These are phyloP conservation scores for Dactylellina haptotyla DNA, from an alignment of 2,329 filamentous ascomycete genomes.

Conservation along the genomic window DNA sequence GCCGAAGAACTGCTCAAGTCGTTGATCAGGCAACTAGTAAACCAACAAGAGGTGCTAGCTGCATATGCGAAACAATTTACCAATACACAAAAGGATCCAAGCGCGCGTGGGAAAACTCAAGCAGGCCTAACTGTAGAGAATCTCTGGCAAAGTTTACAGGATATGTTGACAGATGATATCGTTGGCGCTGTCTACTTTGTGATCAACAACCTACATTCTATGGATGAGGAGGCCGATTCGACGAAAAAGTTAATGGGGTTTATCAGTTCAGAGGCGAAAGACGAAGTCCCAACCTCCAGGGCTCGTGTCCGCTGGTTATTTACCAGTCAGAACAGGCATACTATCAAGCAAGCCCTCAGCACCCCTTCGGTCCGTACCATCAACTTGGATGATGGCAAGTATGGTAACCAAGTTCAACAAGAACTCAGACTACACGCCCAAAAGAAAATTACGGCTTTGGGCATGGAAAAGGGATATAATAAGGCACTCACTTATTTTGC, in stretches of 20 bases:
- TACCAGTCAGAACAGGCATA: conserved; percentile 61
- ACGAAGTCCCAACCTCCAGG: conserved; percentile 54
- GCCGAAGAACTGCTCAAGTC: conserved; percentile 63
- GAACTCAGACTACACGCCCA: conserved; percentile 61
- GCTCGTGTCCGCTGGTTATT: conserved; percentile 62
- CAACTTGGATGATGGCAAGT: conserved; percentile 62
- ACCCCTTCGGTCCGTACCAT: conserved; percentile 59
- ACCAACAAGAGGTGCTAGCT: conserved; percentile 57
- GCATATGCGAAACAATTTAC: conserved; percentile 61
- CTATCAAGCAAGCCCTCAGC: conserved; percentile 59
- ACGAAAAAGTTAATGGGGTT: conserved; percentile 61
- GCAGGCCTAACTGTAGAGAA: conserved; percentile 61
- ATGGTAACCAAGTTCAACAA: conserved; percentile 61
- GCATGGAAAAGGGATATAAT: conserved; percentile 62
- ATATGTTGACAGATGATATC: conserved; percentile 62
- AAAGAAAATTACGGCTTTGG: conserved; percentile 60
- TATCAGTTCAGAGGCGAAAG: conserved; percentile 59
- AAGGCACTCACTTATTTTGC: conserved; percentile 63
- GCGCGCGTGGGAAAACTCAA: conserved; percentile 56
- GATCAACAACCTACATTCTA: conserved; percentile 62
- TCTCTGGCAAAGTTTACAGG: conserved; percentile 63
- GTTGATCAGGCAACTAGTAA: conserved; percentile 62
- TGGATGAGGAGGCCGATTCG: conserved; percentile 61
- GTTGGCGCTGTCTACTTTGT: conserved; percentile 62
- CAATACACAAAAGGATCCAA: conserved; percentile 59